Conservation (phyloP, 805 yeast species). For the Ogataea nitratoaversa region DNA sequence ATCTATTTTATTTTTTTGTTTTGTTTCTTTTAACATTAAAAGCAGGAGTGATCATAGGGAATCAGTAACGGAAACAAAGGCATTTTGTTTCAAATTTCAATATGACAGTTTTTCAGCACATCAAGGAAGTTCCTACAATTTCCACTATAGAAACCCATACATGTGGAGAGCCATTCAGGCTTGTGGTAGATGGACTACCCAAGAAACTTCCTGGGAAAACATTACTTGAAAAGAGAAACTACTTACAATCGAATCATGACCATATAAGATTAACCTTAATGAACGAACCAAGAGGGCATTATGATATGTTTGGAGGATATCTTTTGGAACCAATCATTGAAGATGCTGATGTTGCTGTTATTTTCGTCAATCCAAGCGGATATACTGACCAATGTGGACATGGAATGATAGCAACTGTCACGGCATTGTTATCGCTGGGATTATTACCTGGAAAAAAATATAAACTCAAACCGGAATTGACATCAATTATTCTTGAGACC, state of each 20-base stretch:
- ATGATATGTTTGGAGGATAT: constrained; percentile 28
- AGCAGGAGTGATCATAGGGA: no score
- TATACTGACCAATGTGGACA: constrained; percentile 30
- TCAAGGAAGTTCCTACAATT: constrained; percentile 6
- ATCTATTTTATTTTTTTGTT: no score
- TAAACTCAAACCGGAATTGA: constrained; percentile 19
- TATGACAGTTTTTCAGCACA: neutral
- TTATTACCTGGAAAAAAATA: constrained; percentile 17
- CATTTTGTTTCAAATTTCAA: no score
- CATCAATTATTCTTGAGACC: constrained; percentile 20
- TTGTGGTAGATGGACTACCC: constrained; percentile 19
- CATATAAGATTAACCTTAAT: constrained; percentile 21
- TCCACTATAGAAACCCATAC: constrained; percentile 26
- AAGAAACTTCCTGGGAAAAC: constrained; percentile 18
- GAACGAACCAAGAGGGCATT: constrained; percentile 28
- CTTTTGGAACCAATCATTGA: constrained; percentile 16
- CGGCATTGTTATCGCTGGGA: constrained; percentile 16
- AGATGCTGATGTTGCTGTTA: constrained; percentile 23
- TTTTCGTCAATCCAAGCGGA: constrained; percentile 25
- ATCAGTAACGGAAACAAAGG: no score
- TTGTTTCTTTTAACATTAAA: no score
- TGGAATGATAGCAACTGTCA: constrained; percentile 24
- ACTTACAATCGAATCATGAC: constrained; percentile 18
- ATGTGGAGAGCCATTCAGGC: constrained; percentile 25
- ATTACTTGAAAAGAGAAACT: constrained; percentile 19